phyloP scores from a whole-genome alignment of 1,284 basidiomycete species.

The Cutaneotrichosporon cavernicola region DNA sequence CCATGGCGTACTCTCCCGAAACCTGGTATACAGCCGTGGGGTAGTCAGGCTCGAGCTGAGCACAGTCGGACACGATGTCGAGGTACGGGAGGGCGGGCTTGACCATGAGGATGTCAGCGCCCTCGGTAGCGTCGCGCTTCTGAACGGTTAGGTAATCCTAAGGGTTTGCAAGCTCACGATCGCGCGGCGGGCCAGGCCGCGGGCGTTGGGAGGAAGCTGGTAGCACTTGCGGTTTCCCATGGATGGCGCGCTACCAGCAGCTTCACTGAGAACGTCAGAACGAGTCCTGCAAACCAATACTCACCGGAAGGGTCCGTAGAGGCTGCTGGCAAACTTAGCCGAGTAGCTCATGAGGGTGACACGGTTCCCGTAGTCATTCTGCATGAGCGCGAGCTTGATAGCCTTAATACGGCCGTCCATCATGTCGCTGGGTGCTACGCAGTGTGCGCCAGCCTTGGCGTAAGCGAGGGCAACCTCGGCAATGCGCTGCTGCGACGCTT shows the following conservation, averaged over 20 bases:
- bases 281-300: conserved; percentile 26
- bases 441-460: conserved; percentile 90
- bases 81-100: conserved; percentile 96
- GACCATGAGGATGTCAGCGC: conserved; percentile 99
- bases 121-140: conserved; percentile 87
- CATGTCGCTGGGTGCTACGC: conserved; percentile 99
- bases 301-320: conserved; percentile 96
- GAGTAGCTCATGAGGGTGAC: conserved; percentile 95
- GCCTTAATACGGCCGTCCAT: conserved; percentile 93
- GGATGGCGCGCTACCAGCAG: conserved; percentile 88
- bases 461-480: conserved; percentile 91
- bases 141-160: conserved; percentile 45
- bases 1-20: conserved; percentile 95
- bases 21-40: conserved; percentile 95
- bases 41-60: conserved; percentile 75
- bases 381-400: conserved; percentile 84
- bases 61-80: conserved; percentile 89
- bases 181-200: conserved; percentile 88
- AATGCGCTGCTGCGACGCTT: conserved; percentile 76
- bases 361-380: conserved; percentile 76
- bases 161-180: conserved; percentile 62
- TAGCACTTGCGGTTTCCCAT: conserved; percentile 98
- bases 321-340: conserved; percentile 96
- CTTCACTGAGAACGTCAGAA: conserved; percentile 64
- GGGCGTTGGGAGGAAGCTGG: conserved; percentile 84